These are phyloP conservation scores for Peterozyma xylosa DNA, from an alignment of 805 yeast genomes.

Conservation along the genomic window DNA sequence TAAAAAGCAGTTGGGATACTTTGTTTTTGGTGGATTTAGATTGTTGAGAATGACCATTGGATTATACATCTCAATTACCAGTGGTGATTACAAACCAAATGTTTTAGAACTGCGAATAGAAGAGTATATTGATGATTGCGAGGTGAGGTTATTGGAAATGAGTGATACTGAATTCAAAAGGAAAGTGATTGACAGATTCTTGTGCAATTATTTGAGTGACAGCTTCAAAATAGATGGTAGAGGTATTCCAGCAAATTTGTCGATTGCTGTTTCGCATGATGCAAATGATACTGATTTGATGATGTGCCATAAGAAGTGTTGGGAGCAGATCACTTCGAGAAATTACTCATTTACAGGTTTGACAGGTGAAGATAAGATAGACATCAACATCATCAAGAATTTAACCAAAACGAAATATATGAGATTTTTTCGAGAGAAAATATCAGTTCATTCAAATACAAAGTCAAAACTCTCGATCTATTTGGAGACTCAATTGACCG, in stretches of 20 bases:
- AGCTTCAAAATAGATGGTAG: slow-evolving; percentile 10
- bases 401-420: slow-evolving; percentile 26
- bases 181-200: slow-evolving; percentile 28
- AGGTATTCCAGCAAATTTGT: slow-evolving; percentile 18
- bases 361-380: slow-evolving; percentile 24
- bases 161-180: slow-evolving; percentile 27
- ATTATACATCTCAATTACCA: slow-evolving; percentile 48
- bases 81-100: slow-evolving; percentile 35
- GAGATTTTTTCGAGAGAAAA: slow-evolving; percentile 23
- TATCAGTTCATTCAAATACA: slow-evolving; percentile 27
- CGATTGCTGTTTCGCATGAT: slow-evolving; percentile 14
- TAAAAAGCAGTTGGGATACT: slow-evolving; percentile 55
- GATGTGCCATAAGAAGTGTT: slow-evolving; percentile 35
- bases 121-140: slow-evolving; percentile 36
- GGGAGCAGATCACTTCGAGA: slow-evolving; percentile 42
- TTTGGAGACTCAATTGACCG: slow-evolving; percentile 28
- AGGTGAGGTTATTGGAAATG: slow-evolving; percentile 19
- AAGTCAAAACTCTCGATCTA: slow-evolving; percentile 36
- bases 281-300: slow-evolving; percentile 11
- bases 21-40: slow-evolving; percentile 50
- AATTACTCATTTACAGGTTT: slow-evolving; percentile 33
- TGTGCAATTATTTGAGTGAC: slow-evolving; percentile 16
- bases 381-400: slow-evolving; percentile 19
- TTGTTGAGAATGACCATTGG: slow-evolving; percentile 47
- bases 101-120: slow-evolving; percentile 38